Conservation (phyloP, 306 rosid species). For the Cicer judaicum region DNA sequence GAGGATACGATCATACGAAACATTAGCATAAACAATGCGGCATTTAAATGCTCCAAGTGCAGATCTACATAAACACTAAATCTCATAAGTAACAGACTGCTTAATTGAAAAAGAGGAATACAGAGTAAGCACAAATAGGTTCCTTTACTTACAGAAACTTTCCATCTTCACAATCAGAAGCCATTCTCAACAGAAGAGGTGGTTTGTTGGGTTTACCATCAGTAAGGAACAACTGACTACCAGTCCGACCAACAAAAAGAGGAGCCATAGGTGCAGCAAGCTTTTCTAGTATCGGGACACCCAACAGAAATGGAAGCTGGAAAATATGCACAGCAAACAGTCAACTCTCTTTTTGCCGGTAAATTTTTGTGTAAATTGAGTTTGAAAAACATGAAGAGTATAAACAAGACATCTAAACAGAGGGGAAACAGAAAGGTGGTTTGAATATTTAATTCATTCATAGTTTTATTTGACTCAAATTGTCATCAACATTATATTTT, state of each 20-base stretch:
- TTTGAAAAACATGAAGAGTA: conserved; percentile 31
- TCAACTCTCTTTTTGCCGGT: conserved; percentile 26
- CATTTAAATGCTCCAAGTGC: conserved; percentile 78
- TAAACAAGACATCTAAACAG: background rate
- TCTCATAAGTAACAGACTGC: conserved; percentile 37
- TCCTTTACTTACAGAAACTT: conserved; percentile 74
- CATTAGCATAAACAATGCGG: conserved; percentile 85
- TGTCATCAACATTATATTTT: conserved; percentile 21
- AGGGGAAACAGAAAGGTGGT: conserved; percentile 12
- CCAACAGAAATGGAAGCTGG: conserved; percentile 91
- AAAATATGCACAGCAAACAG: conserved; percentile 40
- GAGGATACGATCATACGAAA: conserved; percentile 96
- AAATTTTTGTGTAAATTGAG: conserved; percentile 38
- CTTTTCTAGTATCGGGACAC: conserved; percentile 84
- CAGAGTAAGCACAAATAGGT: conserved; percentile 12
- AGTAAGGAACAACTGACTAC: conserved; percentile 92
- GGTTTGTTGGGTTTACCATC: conserved; percentile 87
- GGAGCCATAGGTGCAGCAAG: conserved; percentile 88
- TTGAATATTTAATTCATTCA: conserved; percentile 27
- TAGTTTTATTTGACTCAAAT: conserved; percentile 7
- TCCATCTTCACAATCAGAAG: conserved; percentile 82
- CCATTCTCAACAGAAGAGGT: conserved; percentile 94
- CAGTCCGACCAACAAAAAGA: conserved; percentile 81
- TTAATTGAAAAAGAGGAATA: conserved; percentile 6
- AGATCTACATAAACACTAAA: conserved; percentile 70